Base-by-base conservation (phyloP, 2,329 filamentous ascomycete genomes). In the Tolypocladium album region DNA sequence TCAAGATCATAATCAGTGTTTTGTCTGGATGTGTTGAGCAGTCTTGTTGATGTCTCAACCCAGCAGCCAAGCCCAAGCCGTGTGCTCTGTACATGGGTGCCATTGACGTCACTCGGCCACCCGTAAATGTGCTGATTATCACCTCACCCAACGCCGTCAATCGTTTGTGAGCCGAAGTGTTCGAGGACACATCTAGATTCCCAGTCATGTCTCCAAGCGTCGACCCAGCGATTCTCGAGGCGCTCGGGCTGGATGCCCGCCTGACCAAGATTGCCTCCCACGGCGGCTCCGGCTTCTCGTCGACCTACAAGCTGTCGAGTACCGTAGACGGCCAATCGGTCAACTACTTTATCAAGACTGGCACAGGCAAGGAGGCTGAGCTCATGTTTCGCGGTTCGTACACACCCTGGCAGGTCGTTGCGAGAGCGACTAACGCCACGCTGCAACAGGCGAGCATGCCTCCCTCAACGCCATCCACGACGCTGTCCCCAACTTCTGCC, bases 391-490 rank as follows among this genome's bases (percentile, higher is more conserved):
- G 78, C 72, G 88, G 86, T 86, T 60, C 63, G 68, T 60, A 40
- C 39, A 20, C 55, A 3, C 36, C 34, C 6, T 20, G 40, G 53
- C 43, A 56, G 3, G 47, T 4, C 27, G 47, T 52, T 6, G 27
- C 17, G 34, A 8, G 15, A n/a, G 47, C 2, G 47, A 34, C 50
- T 13, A 20, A 34, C 31, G 4, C 31, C n/a, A 15, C 17, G n/a
- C 4, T 6, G 11, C 15, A 4, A 17, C 67, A 84, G 90, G 92
- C 62, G 93, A 97, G 74, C 88, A 91, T 69, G 83, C 84, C 57
- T 95, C 90, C 3, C 83, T 97, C 59, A 92, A 92, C 69, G 89
- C 91, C 59, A 89, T 97, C 65, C 82, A 91, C 70, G 69, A 78
- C 55, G 78, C 79, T 17, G 88, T 94, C 0, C 88, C 91, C 1